Evolutionary conservation across 768 basidiomycete species (phyloP).

Genomic region (Boletales sp.): DNA sequence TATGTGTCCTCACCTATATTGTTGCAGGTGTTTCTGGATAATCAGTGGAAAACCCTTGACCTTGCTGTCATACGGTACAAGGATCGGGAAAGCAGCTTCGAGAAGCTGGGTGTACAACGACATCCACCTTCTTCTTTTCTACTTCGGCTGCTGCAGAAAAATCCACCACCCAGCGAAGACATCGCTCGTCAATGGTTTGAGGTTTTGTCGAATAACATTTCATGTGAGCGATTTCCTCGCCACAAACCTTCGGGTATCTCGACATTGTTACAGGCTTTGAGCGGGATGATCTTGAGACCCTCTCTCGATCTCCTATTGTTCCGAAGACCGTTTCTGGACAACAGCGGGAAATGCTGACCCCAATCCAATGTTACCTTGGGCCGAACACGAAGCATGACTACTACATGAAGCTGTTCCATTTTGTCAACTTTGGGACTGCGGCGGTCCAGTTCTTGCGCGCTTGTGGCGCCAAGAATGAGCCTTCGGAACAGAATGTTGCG

Average conservation of each 20-base stretch:
- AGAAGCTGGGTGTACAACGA: constrained; percentile 61
- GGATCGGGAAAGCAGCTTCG: constrained; percentile 42
- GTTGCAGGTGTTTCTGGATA: constrained; percentile 6
- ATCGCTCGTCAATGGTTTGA: constrained; percentile 64
- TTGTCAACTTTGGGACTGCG: constrained; percentile 76
- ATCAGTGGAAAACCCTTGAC: constrained; percentile 53
- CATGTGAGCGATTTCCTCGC: constrained; percentile 40
- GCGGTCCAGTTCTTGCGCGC: constrained; percentile 80
- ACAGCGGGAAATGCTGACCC: constrained; percentile 43
- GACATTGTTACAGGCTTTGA: constrained; percentile 46
- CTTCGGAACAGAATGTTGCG: constrained; percentile 75
- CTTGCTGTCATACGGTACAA: constrained; percentile 59
- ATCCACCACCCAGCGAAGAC: constrained; percentile 46
- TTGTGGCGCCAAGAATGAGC: constrained; percentile 80
- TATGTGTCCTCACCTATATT: constrained; percentile 54
- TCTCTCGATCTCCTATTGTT: constrained; percentile 60
- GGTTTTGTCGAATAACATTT: constrained; percentile 54
- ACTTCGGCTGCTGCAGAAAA: constrained; percentile 49
- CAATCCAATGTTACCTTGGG: constrained; percentile 65
- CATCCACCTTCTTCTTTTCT: constrained; percentile 62
- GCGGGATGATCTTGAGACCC: constrained; percentile 42
- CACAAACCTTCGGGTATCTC: not conserved
- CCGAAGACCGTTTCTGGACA: constrained; percentile 41
- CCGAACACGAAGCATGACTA: constrained; percentile 47
- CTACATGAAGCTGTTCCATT: constrained; percentile 77